These are phyloP conservation scores for Plasmodium vivax DNA, from an alignment of 169 alveolate species.

Conservation along the genomic window DNA sequence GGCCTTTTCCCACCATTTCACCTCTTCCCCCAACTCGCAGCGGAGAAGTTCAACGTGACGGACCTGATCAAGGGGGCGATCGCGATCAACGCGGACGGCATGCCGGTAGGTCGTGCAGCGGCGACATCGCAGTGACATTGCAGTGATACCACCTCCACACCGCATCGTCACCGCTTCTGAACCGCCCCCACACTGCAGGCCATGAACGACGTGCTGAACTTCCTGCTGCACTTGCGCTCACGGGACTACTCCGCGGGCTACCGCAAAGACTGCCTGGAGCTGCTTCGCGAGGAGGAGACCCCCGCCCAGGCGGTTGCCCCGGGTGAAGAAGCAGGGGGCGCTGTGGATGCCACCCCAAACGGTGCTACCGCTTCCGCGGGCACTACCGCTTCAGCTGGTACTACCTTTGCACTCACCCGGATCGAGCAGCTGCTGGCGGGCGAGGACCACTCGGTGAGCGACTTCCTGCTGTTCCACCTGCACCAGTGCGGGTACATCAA, in stretches of 20 bases:
- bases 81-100: conserved; percentile 5
- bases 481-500: conserved; percentile 65
- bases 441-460: conserved; percentile 17
- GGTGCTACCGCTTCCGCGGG: too few species aligned
- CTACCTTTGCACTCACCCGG: neutral
- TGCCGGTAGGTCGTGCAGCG: neutral
- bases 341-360: too few species aligned
- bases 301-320: neutral
- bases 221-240: conserved; percentile 44
- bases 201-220: neutral
- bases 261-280: conserved; percentile 10
- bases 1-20: neutral
- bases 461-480: conserved; percentile 36
- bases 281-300: neutral
- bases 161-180: neutral
- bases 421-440: neutral
- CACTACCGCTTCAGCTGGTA: too few species aligned
- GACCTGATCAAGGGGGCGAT: conserved; percentile 45
- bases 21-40: neutral
- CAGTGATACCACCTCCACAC: neutral
- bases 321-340: too few species aligned
- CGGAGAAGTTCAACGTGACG: conserved; percentile 45
- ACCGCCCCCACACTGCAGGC: neutral
- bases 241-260: conserved; percentile 15
- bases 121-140: too few species aligned